Percentiles rank a stretch among this genome's conserved stretches.
Conservation (phyloP, 768 basidiomycete species). For the Suillus placidus region DNA sequence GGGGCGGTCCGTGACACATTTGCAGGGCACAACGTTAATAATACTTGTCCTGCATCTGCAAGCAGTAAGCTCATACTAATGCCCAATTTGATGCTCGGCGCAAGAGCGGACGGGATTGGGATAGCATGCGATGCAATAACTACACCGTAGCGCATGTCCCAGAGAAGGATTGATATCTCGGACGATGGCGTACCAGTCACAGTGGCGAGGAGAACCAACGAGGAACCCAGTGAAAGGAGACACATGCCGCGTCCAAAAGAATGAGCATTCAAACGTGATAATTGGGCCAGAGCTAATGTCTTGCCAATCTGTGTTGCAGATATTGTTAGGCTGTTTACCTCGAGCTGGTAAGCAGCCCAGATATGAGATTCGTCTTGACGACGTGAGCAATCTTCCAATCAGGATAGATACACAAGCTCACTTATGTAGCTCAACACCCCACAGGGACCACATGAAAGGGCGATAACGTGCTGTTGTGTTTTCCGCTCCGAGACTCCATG, state of each 20-base stretch:
- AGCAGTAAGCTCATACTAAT: constrained; percentile 36
- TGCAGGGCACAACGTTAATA: constrained; percentile 44
- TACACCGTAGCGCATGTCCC: constrained; percentile 72
- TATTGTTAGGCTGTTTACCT: constrained; percentile 28
- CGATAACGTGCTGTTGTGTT: constrained; percentile 7
- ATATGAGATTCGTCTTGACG: constrained; percentile 45
- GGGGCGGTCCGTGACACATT: constrained; percentile 33
- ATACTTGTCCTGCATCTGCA: constrained; percentile 48
- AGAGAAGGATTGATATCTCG: constrained; percentile 59
- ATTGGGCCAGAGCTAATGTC: constrained; percentile 25
- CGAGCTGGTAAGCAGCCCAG: constrained; percentile 45
- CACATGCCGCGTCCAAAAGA: constrained; percentile 30
- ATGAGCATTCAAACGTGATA: constrained; percentile 23
- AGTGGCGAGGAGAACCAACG: constrained; percentile 58
- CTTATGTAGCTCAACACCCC: constrained; percentile 56
- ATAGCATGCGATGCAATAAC: constrained; percentile 57
- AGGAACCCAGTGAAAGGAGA: constrained; percentile 55
- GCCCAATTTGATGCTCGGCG: constrained; percentile 29
- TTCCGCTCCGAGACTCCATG: background rate
- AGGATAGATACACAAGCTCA: constrained; percentile 30
- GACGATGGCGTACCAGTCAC: constrained; percentile 31
- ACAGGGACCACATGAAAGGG: constrained; percentile 40
- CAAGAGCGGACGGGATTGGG: constrained; percentile 49
- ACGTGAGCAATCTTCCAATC: background rate
- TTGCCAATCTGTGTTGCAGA: constrained; percentile 24